Evolutionary conservation across 495 filamentous ascomycete species (phyloP), one percentile per base, ranked within the genome.

Genomic region (Hypoxylon trugodes): DNA sequence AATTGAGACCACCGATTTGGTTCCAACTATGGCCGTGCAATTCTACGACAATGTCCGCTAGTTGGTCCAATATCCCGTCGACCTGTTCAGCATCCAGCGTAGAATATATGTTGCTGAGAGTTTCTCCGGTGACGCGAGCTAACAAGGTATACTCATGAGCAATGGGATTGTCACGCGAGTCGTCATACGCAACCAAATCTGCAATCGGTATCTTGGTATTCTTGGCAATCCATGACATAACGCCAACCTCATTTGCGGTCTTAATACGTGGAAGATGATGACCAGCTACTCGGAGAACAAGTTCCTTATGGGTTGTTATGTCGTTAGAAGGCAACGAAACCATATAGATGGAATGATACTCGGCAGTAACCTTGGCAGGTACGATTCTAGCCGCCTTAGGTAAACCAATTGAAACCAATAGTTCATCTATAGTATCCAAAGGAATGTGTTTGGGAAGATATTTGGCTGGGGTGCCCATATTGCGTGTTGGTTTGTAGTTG

Each of bases 261-360:
- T 77, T 77, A 54, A 76, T 72, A 2, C 40, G n/a, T 1, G 74
- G 74, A 2, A 74, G 25, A 18, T 77, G 73, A 6, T 56, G 45
- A 1, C 72, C 72, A 7, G 76, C 69, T 5, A 77, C 65, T 13
- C 76, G 69, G 7, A 78, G 73, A 13, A 78, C 59, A 1, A 78
- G 64, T 7, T 40, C 56, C 8, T 59, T 16, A 10, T 12, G 15
- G 25, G 6, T 18, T 15, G 24, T 37, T 33, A 4, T 37, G 1
- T 19, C 2, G 25, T 35, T 25, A 1, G 36, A 9, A 10, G 46
- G 24, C 18, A 68, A 21, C 1, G 16, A 2, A 9, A 69, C 3
- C 18, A 66, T 15, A 40, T 64, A 71, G 46, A 69, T 69, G 42
- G 46, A 33, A 41, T 71, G 69, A 42, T 60, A 71, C 12, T 41